phyloP scores from a whole-genome alignment of 345 rosid genomes.

The Boechera retrofracta region DNA sequence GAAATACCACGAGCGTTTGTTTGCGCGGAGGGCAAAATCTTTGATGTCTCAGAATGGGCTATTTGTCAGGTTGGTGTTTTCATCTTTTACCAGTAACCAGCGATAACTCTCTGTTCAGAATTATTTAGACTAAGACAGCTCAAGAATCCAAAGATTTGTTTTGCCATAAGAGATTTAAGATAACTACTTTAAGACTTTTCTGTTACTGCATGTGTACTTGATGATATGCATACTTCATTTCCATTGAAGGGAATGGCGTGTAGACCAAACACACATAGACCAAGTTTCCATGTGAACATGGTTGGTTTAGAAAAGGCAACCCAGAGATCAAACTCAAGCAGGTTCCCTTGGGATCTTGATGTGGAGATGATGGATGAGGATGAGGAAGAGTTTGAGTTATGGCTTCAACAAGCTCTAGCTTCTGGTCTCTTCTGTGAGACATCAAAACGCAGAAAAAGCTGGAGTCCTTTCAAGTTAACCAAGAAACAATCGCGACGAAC shows the following conservation, averaged over 20 bases:
- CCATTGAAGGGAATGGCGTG: slow-evolving; percentile 87
- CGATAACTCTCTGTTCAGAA: neutral
- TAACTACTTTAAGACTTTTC: neutral
- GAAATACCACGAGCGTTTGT: slow-evolving; percentile 96
- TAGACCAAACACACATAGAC: slow-evolving; percentile 92
- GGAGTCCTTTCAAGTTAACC: slow-evolving; percentile 88
- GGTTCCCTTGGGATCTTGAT: slow-evolving; percentile 90
- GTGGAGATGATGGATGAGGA: slow-evolving; percentile 96
- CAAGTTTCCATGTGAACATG: slow-evolving; percentile 97
- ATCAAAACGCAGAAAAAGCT: slow-evolving; percentile 83
- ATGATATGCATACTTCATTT: slow-evolving; percentile 5
- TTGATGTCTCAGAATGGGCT: slow-evolving; percentile 98
- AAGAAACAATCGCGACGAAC: slow-evolving; percentile 91
- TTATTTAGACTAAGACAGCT: slow-evolving; percentile 8
- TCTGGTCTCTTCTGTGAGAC: slow-evolving; percentile 91
- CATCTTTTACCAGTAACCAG: neutral
- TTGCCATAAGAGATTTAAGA: neutral
- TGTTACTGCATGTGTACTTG: slow-evolving; percentile 5
- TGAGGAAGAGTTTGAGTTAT: slow-evolving; percentile 81
- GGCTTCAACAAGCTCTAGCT: slow-evolving; percentile 91
- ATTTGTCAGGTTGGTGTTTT: slow-evolving; percentile 79
- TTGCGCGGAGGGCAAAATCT: slow-evolving; percentile 91
- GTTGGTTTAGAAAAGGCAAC: slow-evolving; percentile 83
- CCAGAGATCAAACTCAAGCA: slow-evolving; percentile 79
- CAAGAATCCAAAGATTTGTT: neutral